Evolutionary conservation across 2,329 filamentous ascomycete genomes (phyloP).

Genomic region (Acrodontium crateriforme): DNA sequence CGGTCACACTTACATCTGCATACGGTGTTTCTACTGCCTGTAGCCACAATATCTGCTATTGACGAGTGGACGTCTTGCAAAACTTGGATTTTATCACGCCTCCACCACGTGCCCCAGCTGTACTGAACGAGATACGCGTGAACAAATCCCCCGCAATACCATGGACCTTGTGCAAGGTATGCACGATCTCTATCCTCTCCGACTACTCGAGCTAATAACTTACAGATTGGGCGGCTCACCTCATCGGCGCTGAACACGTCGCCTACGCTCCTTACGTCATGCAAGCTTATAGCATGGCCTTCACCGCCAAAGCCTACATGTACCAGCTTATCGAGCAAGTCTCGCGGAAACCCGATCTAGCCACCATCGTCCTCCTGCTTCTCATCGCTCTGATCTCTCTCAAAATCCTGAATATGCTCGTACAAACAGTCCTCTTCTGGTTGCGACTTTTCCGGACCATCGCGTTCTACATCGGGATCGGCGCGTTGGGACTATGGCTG

Average conservation of each 20-base stretch:
- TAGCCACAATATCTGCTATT: too few relatives aligned
- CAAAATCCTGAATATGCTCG: constrained; percentile 53
- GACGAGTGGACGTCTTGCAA: too few relatives aligned
- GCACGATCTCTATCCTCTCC: too few relatives aligned
- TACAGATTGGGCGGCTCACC: constrained; percentile 19
- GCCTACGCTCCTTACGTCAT: constrained; percentile 7
- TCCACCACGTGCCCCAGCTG: too few relatives aligned
- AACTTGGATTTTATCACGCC: too few relatives aligned
- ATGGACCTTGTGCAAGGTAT: too few relatives aligned
- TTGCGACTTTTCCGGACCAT: constrained; percentile 51
- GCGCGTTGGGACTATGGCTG: constrained; percentile 41
- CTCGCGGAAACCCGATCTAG: constrained; percentile 29
- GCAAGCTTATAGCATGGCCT: constrained; percentile 9
- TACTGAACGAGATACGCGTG: too few relatives aligned
- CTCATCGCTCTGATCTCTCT: constrained; percentile 49
- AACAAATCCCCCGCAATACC: too few relatives aligned
- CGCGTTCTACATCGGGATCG: constrained; percentile 49
- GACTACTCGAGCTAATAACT: too few relatives aligned
- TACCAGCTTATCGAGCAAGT: constrained; percentile 17
- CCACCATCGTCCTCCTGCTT: constrained; percentile 43
- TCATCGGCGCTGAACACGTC: constrained; percentile 9
- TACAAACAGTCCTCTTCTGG: constrained; percentile 64
- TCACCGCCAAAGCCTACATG: constrained; percentile 13
- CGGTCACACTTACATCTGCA: too few relatives aligned
- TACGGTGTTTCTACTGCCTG: too few relatives aligned